A percentile compares a stretch with the other conserved stretches of the same genome.
Conservation (phyloP, 139 green algal species). For the Chlorella sp. region DNA sequence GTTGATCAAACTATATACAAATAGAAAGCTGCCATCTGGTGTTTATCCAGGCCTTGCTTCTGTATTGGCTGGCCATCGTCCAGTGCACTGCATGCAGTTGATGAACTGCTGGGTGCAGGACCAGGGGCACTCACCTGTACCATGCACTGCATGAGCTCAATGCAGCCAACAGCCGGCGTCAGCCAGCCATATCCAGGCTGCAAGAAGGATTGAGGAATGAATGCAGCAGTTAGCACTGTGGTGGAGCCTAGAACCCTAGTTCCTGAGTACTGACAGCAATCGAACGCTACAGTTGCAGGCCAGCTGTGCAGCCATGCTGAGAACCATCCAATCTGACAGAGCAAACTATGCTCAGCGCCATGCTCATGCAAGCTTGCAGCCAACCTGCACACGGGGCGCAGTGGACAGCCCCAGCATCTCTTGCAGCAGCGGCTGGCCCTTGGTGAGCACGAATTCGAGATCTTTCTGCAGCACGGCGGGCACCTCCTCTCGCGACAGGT, state of each 20-base stretch:
- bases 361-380: background rate
- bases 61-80: background rate
- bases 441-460: slow-evolving; percentile 76
- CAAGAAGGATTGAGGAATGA: slow-evolving; percentile 4
- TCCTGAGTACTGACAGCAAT: background rate
- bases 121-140: slow-evolving; percentile 50
- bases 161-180: slow-evolving; percentile 69
- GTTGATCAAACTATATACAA: background rate
- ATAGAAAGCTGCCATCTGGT: background rate
- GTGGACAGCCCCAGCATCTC: slow-evolving; percentile 87
- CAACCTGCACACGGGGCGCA: slow-evolving; percentile 11
- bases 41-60: background rate
- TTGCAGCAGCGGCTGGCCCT: slow-evolving; percentile 74
- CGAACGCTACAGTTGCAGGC: background rate
- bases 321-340: too few species aligned
- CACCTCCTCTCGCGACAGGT: slow-evolving; percentile 73
- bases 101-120: too few species aligned
- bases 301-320: background rate
- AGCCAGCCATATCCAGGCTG: slow-evolving; percentile 76
- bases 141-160: slow-evolving; percentile 91
- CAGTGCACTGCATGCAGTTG: background rate
- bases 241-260: background rate
- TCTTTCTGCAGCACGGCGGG: slow-evolving; percentile 69
- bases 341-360: too few species aligned
- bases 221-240: background rate